Evolutionary conservation across 2,329 filamentous ascomycete genomes (phyloP).

Genomic region (Chaetomium olivaceum): DNA sequence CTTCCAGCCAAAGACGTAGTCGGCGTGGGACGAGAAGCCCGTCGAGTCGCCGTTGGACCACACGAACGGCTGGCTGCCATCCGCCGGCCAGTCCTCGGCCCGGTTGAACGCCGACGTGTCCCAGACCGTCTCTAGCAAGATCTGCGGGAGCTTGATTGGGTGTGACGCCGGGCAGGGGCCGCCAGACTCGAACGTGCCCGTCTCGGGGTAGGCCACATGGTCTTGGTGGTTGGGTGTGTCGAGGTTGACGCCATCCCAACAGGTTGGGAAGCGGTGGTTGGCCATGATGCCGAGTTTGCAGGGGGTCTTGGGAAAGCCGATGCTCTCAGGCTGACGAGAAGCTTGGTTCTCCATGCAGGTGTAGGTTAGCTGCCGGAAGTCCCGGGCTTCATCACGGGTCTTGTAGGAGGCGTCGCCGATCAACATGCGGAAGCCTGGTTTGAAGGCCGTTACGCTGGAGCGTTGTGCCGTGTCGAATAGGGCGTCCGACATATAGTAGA

Average conservation of each 20-base stretch:
- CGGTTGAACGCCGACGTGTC: conserved; percentile 28
- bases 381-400: conserved; percentile 38
- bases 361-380: conserved; percentile 45
- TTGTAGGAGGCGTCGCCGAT: conserved; percentile 41
- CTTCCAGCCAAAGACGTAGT: conserved; percentile 49
- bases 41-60: conserved; percentile 30
- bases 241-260: conserved; percentile 54
- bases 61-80: conserved; percentile 28
- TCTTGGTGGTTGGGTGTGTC: conserved; percentile 49
- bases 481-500: conserved; percentile 50
- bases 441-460: conserved; percentile 45
- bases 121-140: conserved; percentile 30
- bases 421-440: conserved; percentile 48
- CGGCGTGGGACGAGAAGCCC: conserved; percentile 44
- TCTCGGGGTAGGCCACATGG: conserved; percentile 48
- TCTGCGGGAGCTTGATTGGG: conserved; percentile 29
- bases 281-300: conserved; percentile 48
- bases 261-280: conserved; percentile 50
- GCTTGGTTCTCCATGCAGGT: conserved; percentile 43
- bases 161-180: conserved; percentile 40
- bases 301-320: conserved; percentile 42
- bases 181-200: conserved; percentile 46
- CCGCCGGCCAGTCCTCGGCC: conserved; percentile 25
- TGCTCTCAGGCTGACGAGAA: conserved; percentile 43
- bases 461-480: conserved; percentile 41